Conservation (phyloP, 768 basidiomycete genomes). For the Leccinum pellstonianum region DNA sequence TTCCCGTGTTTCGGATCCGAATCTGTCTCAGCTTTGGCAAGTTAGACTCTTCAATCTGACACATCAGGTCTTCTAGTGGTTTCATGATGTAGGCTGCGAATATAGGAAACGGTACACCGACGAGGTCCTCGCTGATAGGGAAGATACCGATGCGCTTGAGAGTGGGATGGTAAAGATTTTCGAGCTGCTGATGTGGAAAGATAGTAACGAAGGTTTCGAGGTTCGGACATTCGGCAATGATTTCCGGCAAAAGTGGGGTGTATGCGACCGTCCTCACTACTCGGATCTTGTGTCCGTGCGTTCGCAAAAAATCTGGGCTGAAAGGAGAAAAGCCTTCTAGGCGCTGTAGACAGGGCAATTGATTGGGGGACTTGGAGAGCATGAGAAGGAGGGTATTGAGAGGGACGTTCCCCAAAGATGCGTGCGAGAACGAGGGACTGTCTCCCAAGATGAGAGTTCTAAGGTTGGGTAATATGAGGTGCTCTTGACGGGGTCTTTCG, state of each 20-base stretch:
- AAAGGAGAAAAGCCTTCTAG: constrained; percentile 45
- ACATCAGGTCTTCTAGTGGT: constrained; percentile 41
- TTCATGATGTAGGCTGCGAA: constrained; percentile 41
- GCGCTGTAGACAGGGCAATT: constrained; percentile 41
- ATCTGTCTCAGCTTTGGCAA: constrained; percentile 37
- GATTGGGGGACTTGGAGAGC: constrained; percentile 33
- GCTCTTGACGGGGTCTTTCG: constrained; percentile 20
- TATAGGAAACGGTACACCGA: constrained; percentile 37
- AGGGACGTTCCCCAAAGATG: constrained; percentile 33
- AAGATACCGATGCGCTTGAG: constrained; percentile 44
- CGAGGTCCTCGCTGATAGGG: constrained; percentile 39
- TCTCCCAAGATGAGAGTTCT: constrained; percentile 43
- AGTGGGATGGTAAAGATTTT: constrained; percentile 39
- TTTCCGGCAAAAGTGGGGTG: constrained; percentile 35
- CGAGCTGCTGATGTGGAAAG: constrained; percentile 34
- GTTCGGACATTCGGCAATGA: constrained; percentile 40
- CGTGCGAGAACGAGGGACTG: constrained; percentile 32
- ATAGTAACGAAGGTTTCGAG: constrained; percentile 42
- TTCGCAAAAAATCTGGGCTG: constrained; percentile 39
- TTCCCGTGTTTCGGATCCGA: constrained; percentile 41
- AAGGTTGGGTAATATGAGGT: constrained; percentile 36
- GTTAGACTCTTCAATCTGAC: constrained; percentile 36
- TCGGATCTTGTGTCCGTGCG: constrained; percentile 43
- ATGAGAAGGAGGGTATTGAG: constrained; percentile 43
- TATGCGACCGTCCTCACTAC: constrained; percentile 38